Evolutionary conservation across 2,329 filamentous ascomycete genomes (phyloP).

Genomic region (Sarocladium strictum): DNA sequence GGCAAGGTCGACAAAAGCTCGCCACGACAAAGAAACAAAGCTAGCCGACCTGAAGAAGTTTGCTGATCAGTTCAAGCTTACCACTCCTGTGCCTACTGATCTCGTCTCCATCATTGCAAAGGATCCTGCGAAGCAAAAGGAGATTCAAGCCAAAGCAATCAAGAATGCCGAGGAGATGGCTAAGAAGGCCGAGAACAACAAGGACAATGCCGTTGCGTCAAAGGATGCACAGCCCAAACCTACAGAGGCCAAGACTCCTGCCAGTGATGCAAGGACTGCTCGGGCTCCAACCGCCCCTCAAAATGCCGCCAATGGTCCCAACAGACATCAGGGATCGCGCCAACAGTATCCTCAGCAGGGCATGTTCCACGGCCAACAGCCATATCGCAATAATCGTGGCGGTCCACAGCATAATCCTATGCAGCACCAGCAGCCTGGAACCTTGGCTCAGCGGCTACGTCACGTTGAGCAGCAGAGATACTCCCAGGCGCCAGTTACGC

Average conservation of each 20-base stretch:
- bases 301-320: constrained; percentile 22
- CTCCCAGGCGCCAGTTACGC: constrained; percentile 34
- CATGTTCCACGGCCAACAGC: constrained; percentile 32
- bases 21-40: constrained; percentile 82
- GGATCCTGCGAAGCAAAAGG: constrained; percentile 87
- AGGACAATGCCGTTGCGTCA: constrained; percentile 25
- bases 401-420: constrained; percentile 34
- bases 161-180: constrained; percentile 62
- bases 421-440: constrained; percentile 35
- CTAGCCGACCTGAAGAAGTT: constrained; percentile 94
- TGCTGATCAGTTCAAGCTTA: constrained; percentile 86
- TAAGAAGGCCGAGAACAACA: constrained; percentile 37
- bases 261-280: constrained; percentile 18
- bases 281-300: constrained; percentile 29
- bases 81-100: constrained; percentile 85
- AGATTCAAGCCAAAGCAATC: constrained; percentile 84
- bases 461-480: constrained; percentile 47
- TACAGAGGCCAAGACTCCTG: constrained; percentile 23
- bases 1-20: constrained; percentile 50
- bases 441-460: constrained; percentile 44
- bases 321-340: constrained; percentile 43
- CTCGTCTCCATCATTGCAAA: constrained; percentile 94
- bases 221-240: constrained; percentile 21
- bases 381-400: constrained; percentile 42
- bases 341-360: constrained; percentile 40